Conservation (phyloP, 768 basidiomycete species). For the Lentinula aciculospora region DNA sequence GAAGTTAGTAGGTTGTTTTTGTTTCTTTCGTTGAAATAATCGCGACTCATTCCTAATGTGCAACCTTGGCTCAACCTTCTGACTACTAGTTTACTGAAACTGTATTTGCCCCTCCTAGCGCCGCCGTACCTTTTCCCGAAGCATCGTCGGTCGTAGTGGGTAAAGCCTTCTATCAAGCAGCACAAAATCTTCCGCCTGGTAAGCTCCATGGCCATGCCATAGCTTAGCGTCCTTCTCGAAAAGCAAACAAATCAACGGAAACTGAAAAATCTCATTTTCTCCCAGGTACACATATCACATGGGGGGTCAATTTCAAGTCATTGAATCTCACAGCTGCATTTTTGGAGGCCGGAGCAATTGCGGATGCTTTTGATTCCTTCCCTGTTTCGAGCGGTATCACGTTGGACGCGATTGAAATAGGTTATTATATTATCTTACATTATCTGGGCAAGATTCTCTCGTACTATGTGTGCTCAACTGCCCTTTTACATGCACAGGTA, state of each 20-base stretch:
- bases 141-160: slow-evolving; percentile 57
- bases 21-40: too few relatives aligned
- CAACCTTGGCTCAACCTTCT: background rate
- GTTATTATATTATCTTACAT: too few relatives aligned
- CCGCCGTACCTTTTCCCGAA: slow-evolving; percentile 59
- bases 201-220: too few relatives aligned
- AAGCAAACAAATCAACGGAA: too few relatives aligned
- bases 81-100: slow-evolving; percentile 36
- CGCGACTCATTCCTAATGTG: background rate
- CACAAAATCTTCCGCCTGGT: slow-evolving; percentile 47
- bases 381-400: slow-evolving; percentile 36
- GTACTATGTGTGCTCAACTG: too few relatives aligned
- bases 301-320: slow-evolving; percentile 63
- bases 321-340: slow-evolving; percentile 45
- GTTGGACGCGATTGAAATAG: slow-evolving; percentile 56
- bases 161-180: slow-evolving; percentile 46
- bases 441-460: too few relatives aligned
- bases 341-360: slow-evolving; percentile 41
- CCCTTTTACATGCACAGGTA: slow-evolving; percentile 23
- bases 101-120: slow-evolving; percentile 42
- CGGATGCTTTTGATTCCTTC: slow-evolving; percentile 39
- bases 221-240: background rate
- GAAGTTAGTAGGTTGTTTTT: slow-evolving; percentile 31
- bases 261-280: background rate
- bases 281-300: slow-evolving; percentile 55